These are phyloP conservation scores for Cercospora nicotianae DNA, from an alignment of 2,329 filamentous ascomycete genomes.

Conservation along the genomic window DNA sequence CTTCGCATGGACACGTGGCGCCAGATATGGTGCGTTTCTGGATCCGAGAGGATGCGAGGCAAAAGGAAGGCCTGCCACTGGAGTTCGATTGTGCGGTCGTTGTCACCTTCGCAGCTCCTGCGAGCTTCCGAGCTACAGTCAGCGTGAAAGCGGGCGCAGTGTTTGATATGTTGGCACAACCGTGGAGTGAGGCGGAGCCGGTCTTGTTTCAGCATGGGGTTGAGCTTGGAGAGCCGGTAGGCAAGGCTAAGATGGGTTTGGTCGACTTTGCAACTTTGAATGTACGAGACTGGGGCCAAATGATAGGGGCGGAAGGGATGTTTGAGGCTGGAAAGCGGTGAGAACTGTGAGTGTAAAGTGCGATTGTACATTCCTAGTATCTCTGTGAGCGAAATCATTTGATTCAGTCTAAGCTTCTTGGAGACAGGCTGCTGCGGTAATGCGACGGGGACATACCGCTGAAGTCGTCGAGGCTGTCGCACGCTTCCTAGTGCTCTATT, in stretches of 20 bases:
- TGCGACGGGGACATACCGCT: neutral
- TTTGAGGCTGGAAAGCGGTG: neutral
- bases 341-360: neutral
- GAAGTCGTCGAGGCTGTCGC: too few species aligned
- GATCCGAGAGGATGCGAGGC: slow-evolving; percentile 15
- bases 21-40: slow-evolving; percentile 17
- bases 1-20: slow-evolving; percentile 1
- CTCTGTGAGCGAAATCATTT: too few species aligned
- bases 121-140: slow-evolving; percentile 7
- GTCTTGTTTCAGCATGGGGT: slow-evolving; percentile 18
- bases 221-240: slow-evolving; percentile 9
- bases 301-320: neutral
- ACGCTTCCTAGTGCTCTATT: too few species aligned
- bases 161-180: slow-evolving; percentile 21
- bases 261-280: neutral
- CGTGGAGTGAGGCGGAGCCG: slow-evolving; percentile 15
- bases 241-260: neutral
- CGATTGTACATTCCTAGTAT: neutral
- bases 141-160: slow-evolving; percentile 21
- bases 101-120: slow-evolving; percentile 8
- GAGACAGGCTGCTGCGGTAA: neutral
- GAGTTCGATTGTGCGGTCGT: slow-evolving; percentile 20
- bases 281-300: neutral
- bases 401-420: neutral
- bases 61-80: slow-evolving; percentile 7